Base-by-base conservation (phyloP, 2,329 filamentous ascomycete genomes). In the Pseudogymnoascus sp. region DNA sequence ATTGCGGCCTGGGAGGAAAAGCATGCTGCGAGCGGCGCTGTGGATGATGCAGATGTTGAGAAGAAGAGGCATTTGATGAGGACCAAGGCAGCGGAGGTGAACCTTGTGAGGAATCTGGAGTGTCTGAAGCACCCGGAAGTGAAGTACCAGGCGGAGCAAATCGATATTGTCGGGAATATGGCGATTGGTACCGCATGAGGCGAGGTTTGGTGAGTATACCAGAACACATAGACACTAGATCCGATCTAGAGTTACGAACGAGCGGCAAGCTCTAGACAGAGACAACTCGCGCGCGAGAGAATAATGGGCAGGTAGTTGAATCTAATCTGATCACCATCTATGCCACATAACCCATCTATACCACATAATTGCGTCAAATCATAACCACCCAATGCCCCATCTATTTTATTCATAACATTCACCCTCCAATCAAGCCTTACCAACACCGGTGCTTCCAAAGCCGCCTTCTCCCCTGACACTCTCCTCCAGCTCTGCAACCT, bases 391-490 rank as follows among this genome's bases (percentile, higher is more conserved):
- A 50, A 13, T 54, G 11, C 47, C 29, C 40, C 29, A 54, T 54
- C n/a, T 54, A 54, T 54, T 9, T 9, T 54, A 47, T 17, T 5
- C 17, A 2, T n/a, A 13, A 2, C 35, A 26, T 33, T 26, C 21
- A 36, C 36, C 39, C 50, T 33, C 15, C 10, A 39, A 33, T 60
- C 61, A 67, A 71, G 47, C 47, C 47, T 54, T 54, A 1, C 9
- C 29, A 39, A 59, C 57, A 57, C 92, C 92, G 35, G 92, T 96
- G 75, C 91, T 96, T 60, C 92, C 92, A 72, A 96, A 96, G 1
- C 92, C 94, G 26, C 92, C 93, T 0, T 87, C 91, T 26, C 94
- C 94, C 41, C 94, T 82, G 9, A 95, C 91, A 71, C 90, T 97
- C 78, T 92, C 90, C 71, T 93, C 90, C 62, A 99, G 80, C 77